phyloP scores from a whole-genome alignment of 768 basidiomycete genomes.

The Tulasnella calospora region DNA sequence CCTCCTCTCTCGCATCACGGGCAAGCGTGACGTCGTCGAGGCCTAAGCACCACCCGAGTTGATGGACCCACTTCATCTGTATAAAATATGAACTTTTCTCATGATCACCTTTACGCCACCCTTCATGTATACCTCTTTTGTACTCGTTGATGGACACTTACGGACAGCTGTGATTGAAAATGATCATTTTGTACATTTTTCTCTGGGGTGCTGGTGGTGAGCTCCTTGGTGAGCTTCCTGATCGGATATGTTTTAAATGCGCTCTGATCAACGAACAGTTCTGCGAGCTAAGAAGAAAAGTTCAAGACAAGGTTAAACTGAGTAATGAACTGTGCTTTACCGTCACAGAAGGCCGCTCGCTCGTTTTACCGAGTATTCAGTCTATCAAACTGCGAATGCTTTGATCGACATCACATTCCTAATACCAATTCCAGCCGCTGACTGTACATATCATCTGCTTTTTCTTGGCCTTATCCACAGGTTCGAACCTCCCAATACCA shows the following conservation, averaged over 20 bases:
- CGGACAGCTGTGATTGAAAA: neutral
- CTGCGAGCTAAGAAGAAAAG: neutral
- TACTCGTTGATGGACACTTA: neutral
- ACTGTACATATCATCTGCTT: constrained; percentile 38
- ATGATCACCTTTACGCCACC: neutral
- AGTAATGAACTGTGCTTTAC: neutral
- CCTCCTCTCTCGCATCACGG: neutral
- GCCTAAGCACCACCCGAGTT: neutral
- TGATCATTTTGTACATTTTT: too few relatives aligned
- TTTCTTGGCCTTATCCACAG: constrained; percentile 42
- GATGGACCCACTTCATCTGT: neutral
- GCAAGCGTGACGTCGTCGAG: neutral
- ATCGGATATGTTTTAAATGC: too few relatives aligned
- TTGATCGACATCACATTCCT: constrained; percentile 1
- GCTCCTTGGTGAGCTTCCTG: too few relatives aligned
- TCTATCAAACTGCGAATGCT: neutral
- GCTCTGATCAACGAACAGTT: too few relatives aligned
- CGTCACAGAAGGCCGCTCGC: neutral
- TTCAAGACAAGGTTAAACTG: neutral
- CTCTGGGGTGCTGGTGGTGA: too few relatives aligned
- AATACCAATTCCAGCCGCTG: neutral
- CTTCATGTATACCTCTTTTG: neutral
- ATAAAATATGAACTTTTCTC: neutral
- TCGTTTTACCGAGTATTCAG: neutral
- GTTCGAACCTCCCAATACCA: constrained; percentile 37